Conservation (phyloP, 257 asterid genomes). For the Rehmannia glutinosa region DNA sequence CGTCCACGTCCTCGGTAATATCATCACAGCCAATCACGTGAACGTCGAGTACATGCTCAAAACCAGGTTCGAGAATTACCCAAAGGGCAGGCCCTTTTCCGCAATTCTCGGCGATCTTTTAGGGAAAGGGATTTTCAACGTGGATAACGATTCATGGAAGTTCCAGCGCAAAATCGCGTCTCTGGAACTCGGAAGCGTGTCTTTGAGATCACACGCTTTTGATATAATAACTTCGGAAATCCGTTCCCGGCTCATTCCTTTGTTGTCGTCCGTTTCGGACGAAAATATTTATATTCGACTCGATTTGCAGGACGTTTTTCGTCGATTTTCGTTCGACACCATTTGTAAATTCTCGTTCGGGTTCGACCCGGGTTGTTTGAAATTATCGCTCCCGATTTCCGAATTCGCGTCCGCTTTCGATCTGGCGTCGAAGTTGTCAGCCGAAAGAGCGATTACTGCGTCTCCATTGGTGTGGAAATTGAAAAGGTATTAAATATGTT, state of each 20-base stretch:
- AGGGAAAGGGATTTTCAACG: slow-evolving; percentile 83
- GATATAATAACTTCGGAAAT: slow-evolving; percentile 44
- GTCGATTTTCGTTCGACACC: slow-evolving; percentile 67
- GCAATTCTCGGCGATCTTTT: slow-evolving; percentile 60
- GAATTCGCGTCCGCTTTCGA: slow-evolving; percentile 63
- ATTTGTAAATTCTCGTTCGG: slow-evolving; percentile 72
- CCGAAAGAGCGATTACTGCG: slow-evolving; percentile 56
- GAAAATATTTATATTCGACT: too few relatives aligned
- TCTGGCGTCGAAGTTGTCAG: slow-evolving; percentile 66
- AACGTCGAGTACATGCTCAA: slow-evolving; percentile 74
- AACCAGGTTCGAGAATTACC: slow-evolving; percentile 57
- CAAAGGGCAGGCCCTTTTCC: slow-evolving; percentile 68
- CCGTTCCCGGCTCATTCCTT: slow-evolving; percentile 47
- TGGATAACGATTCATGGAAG: slow-evolving; percentile 77
- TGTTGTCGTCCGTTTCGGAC: slow-evolving; percentile 38
- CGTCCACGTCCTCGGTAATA: slow-evolving; percentile 59
- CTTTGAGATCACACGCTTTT: slow-evolving; percentile 57
- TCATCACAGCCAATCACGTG: slow-evolving; percentile 53
- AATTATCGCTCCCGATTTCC: slow-evolving; percentile 45
- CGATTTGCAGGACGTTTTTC: slow-evolving; percentile 75
- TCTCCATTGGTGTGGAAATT: slow-evolving; percentile 65
- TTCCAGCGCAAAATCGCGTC: slow-evolving; percentile 75
- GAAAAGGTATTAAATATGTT: slow-evolving; percentile 40
- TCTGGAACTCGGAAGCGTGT: slow-evolving; percentile 54
- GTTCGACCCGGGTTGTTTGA: slow-evolving; percentile 62